phyloP scores from a whole-genome alignment of 441 rosid species.

The Macaranga tanarius region DNA sequence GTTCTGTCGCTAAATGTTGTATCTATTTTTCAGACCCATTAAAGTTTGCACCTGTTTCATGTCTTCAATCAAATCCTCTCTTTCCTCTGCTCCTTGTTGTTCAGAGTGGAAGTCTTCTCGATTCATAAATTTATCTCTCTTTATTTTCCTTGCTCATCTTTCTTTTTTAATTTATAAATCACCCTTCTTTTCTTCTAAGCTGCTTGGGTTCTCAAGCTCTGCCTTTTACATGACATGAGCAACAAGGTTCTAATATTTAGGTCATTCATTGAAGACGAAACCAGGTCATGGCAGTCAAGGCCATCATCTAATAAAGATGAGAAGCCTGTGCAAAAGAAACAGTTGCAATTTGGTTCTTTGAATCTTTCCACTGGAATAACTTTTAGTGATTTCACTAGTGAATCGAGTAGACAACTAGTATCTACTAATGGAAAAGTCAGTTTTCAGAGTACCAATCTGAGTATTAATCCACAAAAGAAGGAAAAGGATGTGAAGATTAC shows the following conservation, averaged over 20 bases:
- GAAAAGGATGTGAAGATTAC: slow-evolving; percentile 30
- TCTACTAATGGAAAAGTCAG: slow-evolving; percentile 33
- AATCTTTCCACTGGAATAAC: slow-evolving; percentile 38
- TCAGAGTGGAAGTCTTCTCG: slow-evolving; percentile 45
- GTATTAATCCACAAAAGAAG: slow-evolving; percentile 31
- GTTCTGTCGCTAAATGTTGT: slow-evolving; percentile 54
- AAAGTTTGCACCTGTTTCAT: slow-evolving; percentile 47
- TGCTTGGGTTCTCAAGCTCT: not conserved
- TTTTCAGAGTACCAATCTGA: slow-evolving; percentile 37
- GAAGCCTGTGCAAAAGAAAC: slow-evolving; percentile 40
- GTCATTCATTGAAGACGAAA: slow-evolving; percentile 91
- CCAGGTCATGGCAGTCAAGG: slow-evolving; percentile 50
- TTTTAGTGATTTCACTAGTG: slow-evolving; percentile 37
- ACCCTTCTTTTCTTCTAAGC: slow-evolving; percentile 20
- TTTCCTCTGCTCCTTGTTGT: slow-evolving; percentile 34
- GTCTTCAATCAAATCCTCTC: slow-evolving; percentile 59
- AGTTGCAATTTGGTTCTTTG: slow-evolving; percentile 53
- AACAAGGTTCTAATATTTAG: slow-evolving; percentile 83
- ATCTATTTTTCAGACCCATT: slow-evolving; percentile 30
- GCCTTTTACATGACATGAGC: slow-evolving; percentile 53
- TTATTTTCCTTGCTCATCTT: slow-evolving; percentile 1
- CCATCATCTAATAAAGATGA: slow-evolving; percentile 45
- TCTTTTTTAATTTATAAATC: slow-evolving; percentile 20
- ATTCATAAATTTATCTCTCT: slow-evolving; percentile 32
- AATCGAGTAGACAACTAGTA: slow-evolving; percentile 28